A percentile compares a stretch with the other conserved stretches of the same genome.
phyloP scores from a whole-genome alignment of 371 early-diverging fungal species.

The Zopfochytrium polystomum region DNA sequence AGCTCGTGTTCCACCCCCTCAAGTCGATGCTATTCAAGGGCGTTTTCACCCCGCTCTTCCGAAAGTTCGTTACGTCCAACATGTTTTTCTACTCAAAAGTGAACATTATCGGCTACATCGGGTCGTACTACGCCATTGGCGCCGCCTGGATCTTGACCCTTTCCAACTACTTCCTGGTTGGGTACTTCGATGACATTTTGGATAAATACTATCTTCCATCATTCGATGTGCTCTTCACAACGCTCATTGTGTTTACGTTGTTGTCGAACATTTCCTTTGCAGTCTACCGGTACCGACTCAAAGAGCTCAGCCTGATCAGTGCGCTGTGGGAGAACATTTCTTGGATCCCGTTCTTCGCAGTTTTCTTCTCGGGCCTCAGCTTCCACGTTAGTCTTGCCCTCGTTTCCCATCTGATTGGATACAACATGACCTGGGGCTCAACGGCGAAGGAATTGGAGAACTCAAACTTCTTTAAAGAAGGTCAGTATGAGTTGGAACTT shows the following conservation, averaged over 20 bases:
- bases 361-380: slow-evolving; percentile 23
- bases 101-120: slow-evolving; percentile 20
- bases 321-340: slow-evolving; percentile 19
- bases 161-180: slow-evolving; percentile 19
- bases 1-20: slow-evolving; percentile 19
- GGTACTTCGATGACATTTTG: slow-evolving; percentile 12
- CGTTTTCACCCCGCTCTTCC: slow-evolving; percentile 15
- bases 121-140: slow-evolving; percentile 21
- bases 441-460: no score
- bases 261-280: slow-evolving; percentile 12
- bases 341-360: slow-evolving; percentile 24
- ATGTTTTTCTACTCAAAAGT: slow-evolving; percentile 15
- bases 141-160: slow-evolving; percentile 23
- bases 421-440: no score
- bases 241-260: slow-evolving; percentile 17
- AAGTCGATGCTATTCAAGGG: slow-evolving; percentile 1
- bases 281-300: slow-evolving; percentile 12
- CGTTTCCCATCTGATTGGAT: no score
- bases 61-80: slow-evolving; percentile 10
- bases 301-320: neutral
- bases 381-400: slow-evolving; percentile 32
- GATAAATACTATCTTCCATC: slow-evolving; percentile 17
- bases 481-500: no score
- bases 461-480: no score
- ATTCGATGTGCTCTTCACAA: slow-evolving; percentile 21